Base-by-base conservation (phyloP, 192 early-diverging fungal genomes). In the Kickxella alabastrina region DNA sequence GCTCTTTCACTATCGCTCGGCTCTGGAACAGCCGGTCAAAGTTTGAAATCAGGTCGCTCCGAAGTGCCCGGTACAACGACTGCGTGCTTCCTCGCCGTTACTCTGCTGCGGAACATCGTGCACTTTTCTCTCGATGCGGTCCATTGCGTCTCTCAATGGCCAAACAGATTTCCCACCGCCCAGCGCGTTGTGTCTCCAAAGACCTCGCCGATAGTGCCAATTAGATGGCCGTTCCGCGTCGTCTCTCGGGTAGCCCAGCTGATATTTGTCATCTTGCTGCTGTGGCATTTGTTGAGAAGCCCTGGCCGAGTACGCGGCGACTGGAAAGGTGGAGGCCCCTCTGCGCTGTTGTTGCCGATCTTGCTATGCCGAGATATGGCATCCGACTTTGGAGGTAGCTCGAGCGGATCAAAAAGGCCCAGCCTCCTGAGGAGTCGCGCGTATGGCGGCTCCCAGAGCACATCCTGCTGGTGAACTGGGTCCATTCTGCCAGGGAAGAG, bases 171-270 rank as follows among this genome's bases (percentile, higher is more conserved):
- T 2, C 63, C 60, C 19, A 75, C 47, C 10, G 71, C 71, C 71
- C 71, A 67, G 19, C 64, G 54, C 27, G 64, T 58, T 0, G 71
- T 66, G 38, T 67, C 60, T 32, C 56, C 71, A 59, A 75, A 59
- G 3, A 41, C 55, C 19, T 67, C 64, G 43, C 64, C 52, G 12
- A 75, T 40, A 3, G 59, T 37, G 36, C 31, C 55, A 17, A 67
- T 62, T 7, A 74, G 46, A 14, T 18, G 46, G 17, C 46, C 46
- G 29, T 12, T 23, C 4, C 25, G 32, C 53, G 22, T 23, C 18
- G 0, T 6, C 42, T 4, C 22, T 23, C 4, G 42, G 12, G 6
- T 24, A 25, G 18, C 42, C 23, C 19, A 4, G 23, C 23, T 1
- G 21, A 13, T 19, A 9, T 21, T 13, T 26, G 27, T 43, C 17